These are phyloP conservation scores for Tetracentron sinense DNA, from an alignment of 164 flowering plant genomes.

Conservation along the genomic window DNA sequence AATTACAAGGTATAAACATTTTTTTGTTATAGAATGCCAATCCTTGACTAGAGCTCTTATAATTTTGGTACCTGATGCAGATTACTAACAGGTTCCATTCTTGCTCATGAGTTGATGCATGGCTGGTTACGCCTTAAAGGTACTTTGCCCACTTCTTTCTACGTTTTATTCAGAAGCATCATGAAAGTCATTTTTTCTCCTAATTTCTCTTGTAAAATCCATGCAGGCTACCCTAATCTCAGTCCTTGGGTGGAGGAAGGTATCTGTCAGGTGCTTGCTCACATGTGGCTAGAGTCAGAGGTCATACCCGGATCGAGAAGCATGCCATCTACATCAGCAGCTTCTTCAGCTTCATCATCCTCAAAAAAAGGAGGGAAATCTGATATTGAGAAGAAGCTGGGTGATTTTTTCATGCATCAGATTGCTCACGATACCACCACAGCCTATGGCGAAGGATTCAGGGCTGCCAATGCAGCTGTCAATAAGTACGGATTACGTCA, in stretches of 20 bases:
- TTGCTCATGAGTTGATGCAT: conserved; percentile 95
- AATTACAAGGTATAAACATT: no score
- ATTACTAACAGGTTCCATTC: conserved; percentile 87
- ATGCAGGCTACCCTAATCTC: conserved; percentile 77
- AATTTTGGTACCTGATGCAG: conserved; percentile 34
- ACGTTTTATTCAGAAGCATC: background rate
- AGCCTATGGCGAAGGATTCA: conserved; percentile 86
- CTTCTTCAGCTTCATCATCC: conserved; percentile 54
- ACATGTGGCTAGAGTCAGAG: conserved; percentile 96
- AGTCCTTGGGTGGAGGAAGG: conserved; percentile 91
- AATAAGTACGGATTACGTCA: conserved; percentile 69
- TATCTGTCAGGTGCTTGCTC: conserved; percentile 82
- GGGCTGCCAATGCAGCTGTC: conserved; percentile 83
- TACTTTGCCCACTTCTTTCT: conserved; percentile 11
- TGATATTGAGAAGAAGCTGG: conserved; percentile 61
- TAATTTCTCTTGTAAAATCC: background rate
- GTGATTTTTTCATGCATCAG: conserved; percentile 86
- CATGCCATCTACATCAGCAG: conserved; percentile 58
- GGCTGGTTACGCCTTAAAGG: conserved; percentile 96
- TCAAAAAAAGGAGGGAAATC: conserved; percentile 78
- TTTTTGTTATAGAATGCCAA: background rate
- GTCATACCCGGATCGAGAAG: conserved; percentile 56
- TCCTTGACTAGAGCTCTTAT: background rate
- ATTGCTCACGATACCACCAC: conserved; percentile 80
- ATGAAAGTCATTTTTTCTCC: no score